Percentiles rank a stretch among this genome's conserved stretches.
phyloP scores from a whole-genome alignment of 2,329 filamentous ascomycete species.

The Venturia aucupariae region DNA sequence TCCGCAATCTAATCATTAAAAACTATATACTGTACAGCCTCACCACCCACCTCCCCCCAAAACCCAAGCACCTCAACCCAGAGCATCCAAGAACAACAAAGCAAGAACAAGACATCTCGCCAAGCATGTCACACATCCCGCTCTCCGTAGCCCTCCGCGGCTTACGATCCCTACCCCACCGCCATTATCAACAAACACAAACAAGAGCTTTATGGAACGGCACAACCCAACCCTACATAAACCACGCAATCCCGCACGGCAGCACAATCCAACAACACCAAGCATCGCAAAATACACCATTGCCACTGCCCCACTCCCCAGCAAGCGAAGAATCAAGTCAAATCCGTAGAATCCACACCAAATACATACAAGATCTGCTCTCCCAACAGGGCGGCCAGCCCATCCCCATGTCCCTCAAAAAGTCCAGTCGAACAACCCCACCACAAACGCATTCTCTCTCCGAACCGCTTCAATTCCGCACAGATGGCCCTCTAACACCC shows the following conservation, averaged over 20 bases:
- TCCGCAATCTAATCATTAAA: neutral
- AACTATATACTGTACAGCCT: neutral
- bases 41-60: neutral
- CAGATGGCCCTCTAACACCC: conserved; percentile 4
- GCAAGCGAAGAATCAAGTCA: neutral
- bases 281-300: neutral
- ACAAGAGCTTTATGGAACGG: neutral
- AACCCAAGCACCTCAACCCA: neutral
- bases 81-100: too few species aligned
- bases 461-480: conserved; percentile 5
- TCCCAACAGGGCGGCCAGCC: neutral
- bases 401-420: too few species aligned
- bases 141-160: neutral
- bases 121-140: neutral
- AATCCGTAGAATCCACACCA: neutral
- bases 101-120: neutral
- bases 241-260: neutral
- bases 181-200: neutral
- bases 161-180: neutral
- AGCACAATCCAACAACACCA: conserved; percentile 4
- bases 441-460: neutral
- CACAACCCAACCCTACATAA: conserved; percentile 9
- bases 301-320: neutral
- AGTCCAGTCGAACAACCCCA: neutral
- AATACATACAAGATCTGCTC: conserved; percentile 5